Conservation (phyloP, 2,329 filamentous ascomycete species). For the Hymenoscyphus fructigenus region DNA sequence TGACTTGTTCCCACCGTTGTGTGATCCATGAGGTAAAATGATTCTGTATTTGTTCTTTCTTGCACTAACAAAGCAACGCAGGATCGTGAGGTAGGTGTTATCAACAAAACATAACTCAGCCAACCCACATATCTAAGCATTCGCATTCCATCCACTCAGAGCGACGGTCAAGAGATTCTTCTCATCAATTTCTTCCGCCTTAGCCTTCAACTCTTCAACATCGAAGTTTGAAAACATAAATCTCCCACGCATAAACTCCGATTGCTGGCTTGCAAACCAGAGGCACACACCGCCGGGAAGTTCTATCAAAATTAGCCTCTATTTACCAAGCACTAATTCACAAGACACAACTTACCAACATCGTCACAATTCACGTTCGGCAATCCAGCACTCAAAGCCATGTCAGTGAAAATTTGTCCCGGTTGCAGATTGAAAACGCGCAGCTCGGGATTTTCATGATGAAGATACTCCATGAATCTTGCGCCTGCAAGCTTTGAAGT, state of each 20-base stretch:
- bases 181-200: slow-evolving; percentile 17
- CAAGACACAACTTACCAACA: background rate
- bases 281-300: slow-evolving; percentile 22
- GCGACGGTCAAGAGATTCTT: background rate
- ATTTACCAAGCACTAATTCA: background rate
- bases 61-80: no score
- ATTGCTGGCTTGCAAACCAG: slow-evolving; percentile 39
- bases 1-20: background rate
- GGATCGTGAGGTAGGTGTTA: background rate
- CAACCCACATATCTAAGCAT: background rate
- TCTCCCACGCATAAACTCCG: slow-evolving; percentile 46
- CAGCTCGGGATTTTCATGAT: slow-evolving; percentile 32
- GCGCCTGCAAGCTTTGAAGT: slow-evolving; percentile 35
- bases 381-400: background rate
- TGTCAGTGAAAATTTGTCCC: slow-evolving; percentile 27
- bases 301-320: background rate
- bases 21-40: no score
- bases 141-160: background rate
- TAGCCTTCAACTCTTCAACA: slow-evolving; percentile 47
- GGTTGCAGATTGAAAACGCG: slow-evolving; percentile 39
- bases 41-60: no score
- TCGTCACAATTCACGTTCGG: background rate
- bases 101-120: background rate
- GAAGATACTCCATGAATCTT: slow-evolving; percentile 36
- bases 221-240: slow-evolving; percentile 53